These are phyloP conservation scores for Epichloe sibirici DNA, from an alignment of 2,329 filamentous ascomycete genomes.

Conservation along the genomic window DNA sequence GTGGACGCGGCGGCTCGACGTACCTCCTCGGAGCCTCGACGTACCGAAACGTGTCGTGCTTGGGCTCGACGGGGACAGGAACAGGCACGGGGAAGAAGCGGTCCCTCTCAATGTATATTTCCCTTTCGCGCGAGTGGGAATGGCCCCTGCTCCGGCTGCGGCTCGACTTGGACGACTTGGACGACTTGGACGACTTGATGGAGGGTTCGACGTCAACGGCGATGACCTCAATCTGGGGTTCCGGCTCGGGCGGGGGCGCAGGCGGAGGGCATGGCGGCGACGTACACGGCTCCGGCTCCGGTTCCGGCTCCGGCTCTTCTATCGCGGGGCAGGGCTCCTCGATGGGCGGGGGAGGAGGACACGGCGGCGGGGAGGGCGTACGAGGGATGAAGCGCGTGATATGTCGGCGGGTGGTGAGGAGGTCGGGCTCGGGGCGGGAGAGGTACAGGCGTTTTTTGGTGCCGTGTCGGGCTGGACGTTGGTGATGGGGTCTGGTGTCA, in stretches of 20 bases:
- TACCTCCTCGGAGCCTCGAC: constrained; percentile 34
- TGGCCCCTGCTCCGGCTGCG: constrained; percentile 14
- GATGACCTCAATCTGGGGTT: constrained; percentile 26
- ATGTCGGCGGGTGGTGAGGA: constrained; percentile 22
- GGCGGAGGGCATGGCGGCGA: constrained; percentile 7
- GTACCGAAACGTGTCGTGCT: constrained; percentile 39
- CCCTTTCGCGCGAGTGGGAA: constrained; percentile 23
- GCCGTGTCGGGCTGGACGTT: constrained; percentile 7
- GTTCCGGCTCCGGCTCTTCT: constrained; percentile 3
- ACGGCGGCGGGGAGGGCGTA: constrained; percentile 18
- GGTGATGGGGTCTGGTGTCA: not conserved
- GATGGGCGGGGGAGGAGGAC: constrained; percentile 9
- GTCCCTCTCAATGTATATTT: constrained; percentile 42
- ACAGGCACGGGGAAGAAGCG: constrained; percentile 31
- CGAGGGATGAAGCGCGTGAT: constrained; percentile 28
- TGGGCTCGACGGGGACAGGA: constrained; percentile 28
- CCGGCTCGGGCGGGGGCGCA: constrained; percentile 11
- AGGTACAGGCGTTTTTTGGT: constrained; percentile 33
- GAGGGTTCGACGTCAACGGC: constrained; percentile 24
- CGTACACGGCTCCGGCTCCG: not conserved
- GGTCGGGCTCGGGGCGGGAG: constrained; percentile 26
- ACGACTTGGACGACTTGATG: constrained; percentile 11
- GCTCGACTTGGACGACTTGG: constrained; percentile 13
- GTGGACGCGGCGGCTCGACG: constrained; percentile 16
- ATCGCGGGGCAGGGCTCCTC: constrained; percentile 6